Evolutionary conservation across 2,329 filamentous ascomycete genomes (phyloP).

Genomic region (Ophiostoma angusticollis): DNA sequence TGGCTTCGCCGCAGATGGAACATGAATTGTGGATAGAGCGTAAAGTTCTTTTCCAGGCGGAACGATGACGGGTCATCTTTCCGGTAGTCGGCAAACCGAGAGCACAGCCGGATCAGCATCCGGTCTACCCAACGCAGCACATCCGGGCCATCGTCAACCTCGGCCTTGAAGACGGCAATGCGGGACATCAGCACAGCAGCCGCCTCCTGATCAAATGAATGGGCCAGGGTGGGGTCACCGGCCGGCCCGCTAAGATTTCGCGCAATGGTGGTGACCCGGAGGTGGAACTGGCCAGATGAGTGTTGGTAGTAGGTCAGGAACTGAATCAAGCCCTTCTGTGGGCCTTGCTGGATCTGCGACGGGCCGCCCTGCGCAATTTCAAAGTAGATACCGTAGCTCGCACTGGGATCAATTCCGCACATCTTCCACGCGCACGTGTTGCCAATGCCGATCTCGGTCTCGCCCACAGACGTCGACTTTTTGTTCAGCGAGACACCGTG

Average conservation of each 20-base stretch:
- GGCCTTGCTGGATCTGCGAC: constrained; percentile 62
- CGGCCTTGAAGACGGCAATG: constrained; percentile 97
- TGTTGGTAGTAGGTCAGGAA: constrained; percentile 99
- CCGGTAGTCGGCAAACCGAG: constrained; percentile 90
- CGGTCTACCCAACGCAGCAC: constrained; percentile 95
- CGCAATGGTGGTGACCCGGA: constrained; percentile 88
- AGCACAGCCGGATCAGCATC: constrained; percentile 95
- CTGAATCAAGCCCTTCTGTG: constrained; percentile 91
- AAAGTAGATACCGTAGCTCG: constrained; percentile 94
- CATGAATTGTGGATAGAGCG: constrained; percentile 98
- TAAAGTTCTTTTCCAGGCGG: constrained; percentile 96
- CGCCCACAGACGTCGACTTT: constrained; percentile 91
- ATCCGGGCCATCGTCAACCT: constrained; percentile 97
- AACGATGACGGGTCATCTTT: constrained; percentile 98
- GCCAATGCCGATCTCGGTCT: constrained; percentile 95
- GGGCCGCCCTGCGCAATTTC: constrained; percentile 93
- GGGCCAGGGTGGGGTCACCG: constrained; percentile 86
- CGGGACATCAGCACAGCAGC: constrained; percentile 97
- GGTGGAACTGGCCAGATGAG: constrained; percentile 88
- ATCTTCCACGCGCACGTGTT: constrained; percentile 99
- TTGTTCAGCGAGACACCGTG: constrained; percentile 96
- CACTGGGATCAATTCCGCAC: constrained; percentile 90
- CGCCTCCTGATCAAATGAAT: constrained; percentile 96
- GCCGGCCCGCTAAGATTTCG: constrained; percentile 85
- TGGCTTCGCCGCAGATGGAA: constrained; percentile 95